Conservation (phyloP, 2,329 filamentous ascomycete genomes). For the Epichloe scottii region DNA sequence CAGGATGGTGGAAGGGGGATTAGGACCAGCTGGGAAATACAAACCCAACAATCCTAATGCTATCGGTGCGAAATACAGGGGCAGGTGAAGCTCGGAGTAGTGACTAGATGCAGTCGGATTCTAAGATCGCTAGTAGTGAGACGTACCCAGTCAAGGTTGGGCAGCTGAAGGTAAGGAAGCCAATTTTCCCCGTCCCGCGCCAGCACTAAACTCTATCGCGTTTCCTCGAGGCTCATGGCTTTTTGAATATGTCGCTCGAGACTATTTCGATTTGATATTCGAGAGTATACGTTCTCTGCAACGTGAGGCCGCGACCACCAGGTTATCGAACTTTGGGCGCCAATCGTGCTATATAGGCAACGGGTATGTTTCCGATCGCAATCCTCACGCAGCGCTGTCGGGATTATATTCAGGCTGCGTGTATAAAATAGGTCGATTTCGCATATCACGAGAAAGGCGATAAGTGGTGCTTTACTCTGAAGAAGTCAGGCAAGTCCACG, state of each 20-base stretch:
- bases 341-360: neutral
- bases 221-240: neutral
- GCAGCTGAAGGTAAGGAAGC: neutral
- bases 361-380: neutral
- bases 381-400: neutral
- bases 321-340: neutral
- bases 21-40: conserved; percentile 20
- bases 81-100: conserved; percentile 1
- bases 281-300: neutral
- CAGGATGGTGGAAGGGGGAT: conserved; percentile 17
- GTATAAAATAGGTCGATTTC: neutral
- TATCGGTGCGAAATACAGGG: neutral
- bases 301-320: neutral
- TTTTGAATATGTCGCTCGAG: neutral
- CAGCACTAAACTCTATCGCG: neutral
- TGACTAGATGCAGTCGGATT: no score
- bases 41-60: conserved; percentile 23
- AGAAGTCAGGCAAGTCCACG: neutral
- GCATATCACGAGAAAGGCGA: neutral
- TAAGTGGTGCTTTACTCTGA: neutral
- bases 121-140: no score
- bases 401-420: neutral
- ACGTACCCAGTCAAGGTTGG: neutral
- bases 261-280: neutral
- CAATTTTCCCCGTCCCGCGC: neutral